phyloP scores from a whole-genome alignment of 805 yeast species.

The Wickerhamomyces strasburgensis region DNA sequence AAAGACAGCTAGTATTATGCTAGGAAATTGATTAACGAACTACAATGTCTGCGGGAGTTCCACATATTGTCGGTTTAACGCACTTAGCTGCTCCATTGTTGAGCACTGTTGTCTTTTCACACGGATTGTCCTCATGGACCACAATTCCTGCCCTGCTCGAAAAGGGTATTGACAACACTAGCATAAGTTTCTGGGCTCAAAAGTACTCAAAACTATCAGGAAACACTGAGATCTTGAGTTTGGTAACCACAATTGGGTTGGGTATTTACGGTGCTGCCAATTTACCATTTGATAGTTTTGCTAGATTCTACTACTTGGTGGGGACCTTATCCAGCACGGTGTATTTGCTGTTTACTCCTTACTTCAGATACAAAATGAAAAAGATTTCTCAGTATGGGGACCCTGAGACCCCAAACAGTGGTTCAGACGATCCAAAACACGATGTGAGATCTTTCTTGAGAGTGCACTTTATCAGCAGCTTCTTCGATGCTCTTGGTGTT shows the following conservation, averaged over 20 bases:
- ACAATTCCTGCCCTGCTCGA: conserved; percentile 15
- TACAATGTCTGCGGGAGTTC: neutral
- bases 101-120: conserved; percentile 11
- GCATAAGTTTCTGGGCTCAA: conserved; percentile 15
- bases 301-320: conserved; percentile 16
- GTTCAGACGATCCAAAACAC: conserved; percentile 10
- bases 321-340: conserved; percentile 13
- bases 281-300: conserved; percentile 13
- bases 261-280: conserved; percentile 12
- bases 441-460: conserved; percentile 12
- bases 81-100: conserved; percentile 18
- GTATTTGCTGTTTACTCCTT: conserved; percentile 14
- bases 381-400: conserved; percentile 7
- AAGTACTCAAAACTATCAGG: conserved; percentile 8
- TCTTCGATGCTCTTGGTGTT: conserved; percentile 14
- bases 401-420: conserved; percentile 2
- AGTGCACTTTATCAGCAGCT: conserved; percentile 11
- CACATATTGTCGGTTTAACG: conserved; percentile 11
- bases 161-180: conserved; percentile 10
- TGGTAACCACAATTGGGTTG: conserved; percentile 12
- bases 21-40: too few relatives aligned
- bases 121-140: conserved; percentile 14
- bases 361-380: conserved; percentile 12
- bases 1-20: too few relatives aligned
- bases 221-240: conserved; percentile 7